Evolutionary conservation across 768 basidiomycete genomes (phyloP), one percentile per base, ranked within the genome.

Genomic region (Leccinum broughii): DNA sequence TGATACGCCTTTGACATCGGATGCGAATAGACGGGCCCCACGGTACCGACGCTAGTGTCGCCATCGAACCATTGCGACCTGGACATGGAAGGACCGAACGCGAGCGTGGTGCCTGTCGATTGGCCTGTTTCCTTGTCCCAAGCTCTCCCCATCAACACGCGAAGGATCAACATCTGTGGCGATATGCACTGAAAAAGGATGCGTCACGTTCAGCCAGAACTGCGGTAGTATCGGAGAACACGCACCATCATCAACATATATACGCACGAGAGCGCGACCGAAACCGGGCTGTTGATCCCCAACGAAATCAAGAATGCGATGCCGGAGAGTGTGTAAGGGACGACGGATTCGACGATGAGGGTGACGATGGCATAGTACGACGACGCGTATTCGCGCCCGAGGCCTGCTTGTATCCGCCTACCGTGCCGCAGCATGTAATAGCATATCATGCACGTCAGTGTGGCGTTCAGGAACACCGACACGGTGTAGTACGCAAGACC

Each of bases 81-180:
- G 3, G 48, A 32, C 22, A 30, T 54, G 24, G 0, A 2, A 9
- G 32, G 41, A 52, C n/a, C 39, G 56, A 70, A 71, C 26, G 52
- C 46, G 56, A 66, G 14, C 4, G 60, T 48, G 22, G 66, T 34
- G 11, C 7, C 0, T 2, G 39, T 9, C 15, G 24, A 17, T 13
- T 14, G 50, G 14, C 52, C 34, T 5, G 62, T 61, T 11, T 64
- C 57, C 11, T 46, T 41, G n/a, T 58, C 30, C 64, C 61, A 61
- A 35, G 61, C 65, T 15, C 52, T 63, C 11, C 64, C 64, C 9
- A 11, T 20, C 39, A 71, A 34, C 15, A 71, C 69, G 32, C 67
- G 62, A 20, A 73, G 61, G 34, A 73, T 68, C 52, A 71, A 49
- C 49, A 69, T 55, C 46, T 69, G 71, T 1, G 71, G 70, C 20